phyloP scores from a whole-genome alignment of 768 basidiomycete genomes.

The Leccinum subgranulosum region DNA sequence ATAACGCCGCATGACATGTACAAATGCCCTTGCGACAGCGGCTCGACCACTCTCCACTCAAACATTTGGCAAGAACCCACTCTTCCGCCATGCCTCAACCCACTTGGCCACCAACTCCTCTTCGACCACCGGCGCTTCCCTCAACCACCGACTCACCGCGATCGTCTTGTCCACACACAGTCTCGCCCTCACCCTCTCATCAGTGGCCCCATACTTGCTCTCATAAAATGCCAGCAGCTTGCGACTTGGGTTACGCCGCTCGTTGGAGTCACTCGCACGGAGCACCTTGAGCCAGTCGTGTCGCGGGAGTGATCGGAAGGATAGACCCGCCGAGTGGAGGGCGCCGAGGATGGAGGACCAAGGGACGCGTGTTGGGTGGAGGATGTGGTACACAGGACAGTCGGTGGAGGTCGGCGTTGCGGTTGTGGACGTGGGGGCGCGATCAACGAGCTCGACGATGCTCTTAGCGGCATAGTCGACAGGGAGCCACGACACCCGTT shows the following conservation, averaged over 20 bases:
- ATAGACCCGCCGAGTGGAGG: constrained; percentile 36
- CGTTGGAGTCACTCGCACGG: constrained; percentile 20
- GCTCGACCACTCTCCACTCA: too few relatives aligned
- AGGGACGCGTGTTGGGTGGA: not conserved
- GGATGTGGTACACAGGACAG: not conserved
- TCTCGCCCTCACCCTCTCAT: constrained; percentile 4
- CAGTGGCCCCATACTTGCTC: constrained; percentile 20
- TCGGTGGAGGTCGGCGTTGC: not conserved
- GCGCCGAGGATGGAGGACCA: constrained; percentile 42
- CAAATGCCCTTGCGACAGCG: too few relatives aligned
- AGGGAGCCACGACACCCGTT: constrained; percentile 46
- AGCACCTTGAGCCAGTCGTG: constrained; percentile 25
- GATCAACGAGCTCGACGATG: constrained; percentile 39
- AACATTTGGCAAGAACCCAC: too few relatives aligned
- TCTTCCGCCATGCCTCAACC: too few relatives aligned
- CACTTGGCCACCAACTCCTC: too few relatives aligned
- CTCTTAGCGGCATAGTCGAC: constrained; percentile 48
- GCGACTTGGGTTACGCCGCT: constrained; percentile 22
- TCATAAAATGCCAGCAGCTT: constrained; percentile 27
- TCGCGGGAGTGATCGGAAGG: constrained; percentile 19
- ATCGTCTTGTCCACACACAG: constrained; percentile 11
- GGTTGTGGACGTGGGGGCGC: constrained; percentile 19
- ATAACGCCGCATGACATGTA: too few relatives aligned
- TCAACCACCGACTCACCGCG: constrained; percentile 15
- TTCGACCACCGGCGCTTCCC: constrained; percentile 3